Percentiles rank a stretch among this genome's conserved stretches.
Conservation (phyloP, 1,284 basidiomycete species). For the Blastosporella zonata region DNA sequence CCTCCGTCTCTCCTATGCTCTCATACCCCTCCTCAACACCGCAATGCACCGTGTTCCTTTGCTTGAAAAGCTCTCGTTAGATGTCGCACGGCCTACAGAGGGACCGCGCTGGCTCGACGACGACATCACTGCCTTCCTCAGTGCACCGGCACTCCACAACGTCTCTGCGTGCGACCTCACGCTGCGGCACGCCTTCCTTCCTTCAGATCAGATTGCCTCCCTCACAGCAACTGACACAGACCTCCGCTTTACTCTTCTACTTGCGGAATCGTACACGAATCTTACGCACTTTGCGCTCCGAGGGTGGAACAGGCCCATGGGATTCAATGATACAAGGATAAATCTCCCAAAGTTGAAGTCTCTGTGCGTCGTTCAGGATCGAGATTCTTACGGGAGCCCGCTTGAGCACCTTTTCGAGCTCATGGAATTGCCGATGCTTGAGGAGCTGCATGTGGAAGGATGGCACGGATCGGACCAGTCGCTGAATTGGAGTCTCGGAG, state of each 20-base stretch:
- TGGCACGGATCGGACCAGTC: neutral
- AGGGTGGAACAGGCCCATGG: neutral
- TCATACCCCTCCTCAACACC: slow-evolving; percentile 2
- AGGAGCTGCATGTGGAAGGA: neutral
- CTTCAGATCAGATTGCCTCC: neutral
- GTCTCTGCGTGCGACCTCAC: neutral
- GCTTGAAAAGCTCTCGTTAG: neutral
- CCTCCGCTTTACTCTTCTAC: neutral
- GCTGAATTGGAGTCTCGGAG: neutral
- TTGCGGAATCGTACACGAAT: neutral
- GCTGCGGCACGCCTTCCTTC: neutral
- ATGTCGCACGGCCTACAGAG: neutral
- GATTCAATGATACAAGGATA: neutral
- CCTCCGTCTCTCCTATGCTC: neutral
- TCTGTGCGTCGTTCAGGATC: neutral
- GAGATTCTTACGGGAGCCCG: neutral
- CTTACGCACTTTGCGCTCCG: neutral
- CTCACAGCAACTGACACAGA: neutral
- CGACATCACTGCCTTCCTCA: neutral
- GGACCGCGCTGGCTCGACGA: neutral
- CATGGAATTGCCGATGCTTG: neutral
- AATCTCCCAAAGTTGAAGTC: neutral
- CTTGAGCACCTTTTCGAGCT: neutral
- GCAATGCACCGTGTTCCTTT: neutral
- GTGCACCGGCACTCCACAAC: neutral